phyloP scores from a whole-genome alignment of 139 green algal genomes.

The Limnomonas spitsbergensis region DNA sequence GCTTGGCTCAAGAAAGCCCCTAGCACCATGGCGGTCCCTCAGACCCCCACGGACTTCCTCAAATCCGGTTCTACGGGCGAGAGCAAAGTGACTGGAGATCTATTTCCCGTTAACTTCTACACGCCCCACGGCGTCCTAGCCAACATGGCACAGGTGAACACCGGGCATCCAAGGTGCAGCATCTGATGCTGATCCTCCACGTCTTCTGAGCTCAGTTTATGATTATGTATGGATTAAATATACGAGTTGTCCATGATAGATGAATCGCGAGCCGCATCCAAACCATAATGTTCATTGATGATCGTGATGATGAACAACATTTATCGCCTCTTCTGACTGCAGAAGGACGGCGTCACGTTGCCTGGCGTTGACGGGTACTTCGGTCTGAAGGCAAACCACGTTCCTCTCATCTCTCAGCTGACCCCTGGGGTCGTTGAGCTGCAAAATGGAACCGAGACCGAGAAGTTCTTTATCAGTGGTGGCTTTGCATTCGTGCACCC shows the following conservation, averaged over 20 bases:
- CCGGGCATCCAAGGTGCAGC: no score
- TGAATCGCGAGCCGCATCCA: no score
- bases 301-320: no score
- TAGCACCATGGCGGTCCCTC: conserved; percentile 38
- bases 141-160: conserved; percentile 22
- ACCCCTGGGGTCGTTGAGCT: conserved; percentile 53
- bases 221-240: no score
- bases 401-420: conserved; percentile 60
- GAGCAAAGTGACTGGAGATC: conserved; percentile 22
- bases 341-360: conserved; percentile 57
- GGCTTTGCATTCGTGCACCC: conserved; percentile 63
- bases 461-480: conserved; percentile 59
- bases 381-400: conserved; percentile 61
- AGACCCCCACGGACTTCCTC: conserved; percentile 45
- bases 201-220: no score
- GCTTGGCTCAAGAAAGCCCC: conserved; percentile 43
- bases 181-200: no score
- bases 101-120: conserved; percentile 62
- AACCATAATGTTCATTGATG: no score
- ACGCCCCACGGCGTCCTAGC: conserved; percentile 47
- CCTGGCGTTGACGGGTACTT: conserved; percentile 59
- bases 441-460: conserved; percentile 38
- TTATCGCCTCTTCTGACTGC: no score
- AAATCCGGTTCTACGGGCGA: conserved; percentile 25
- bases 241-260: no score